Base-by-base conservation (phyloP, 1,139 yeast genomes). In the Saccharomyces hybrid region DNA sequence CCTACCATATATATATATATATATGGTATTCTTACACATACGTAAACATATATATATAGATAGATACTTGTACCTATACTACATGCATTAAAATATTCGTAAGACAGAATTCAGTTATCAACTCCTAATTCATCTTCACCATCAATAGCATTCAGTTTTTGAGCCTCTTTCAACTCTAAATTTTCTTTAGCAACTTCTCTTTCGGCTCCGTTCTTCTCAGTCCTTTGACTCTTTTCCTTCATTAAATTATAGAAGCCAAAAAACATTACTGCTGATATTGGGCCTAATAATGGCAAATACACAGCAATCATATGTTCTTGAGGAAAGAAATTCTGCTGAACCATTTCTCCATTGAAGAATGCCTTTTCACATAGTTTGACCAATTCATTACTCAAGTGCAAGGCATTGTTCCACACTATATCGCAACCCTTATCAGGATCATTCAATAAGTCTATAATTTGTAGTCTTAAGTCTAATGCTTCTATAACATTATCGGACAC, bases 261-360 rank as follows among this genome's bases (percentile, higher is more conserved):
- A 1, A 78, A 48, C 23, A 85, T 69, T 14, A 93, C 91, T 20
- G 93, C 80, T 1, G 80, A 73, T 27, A 90, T 74, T 0, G 99
- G 99, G 0, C 97, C 98, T 42, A 90, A 70, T 53, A 93, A 73
- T 0, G 98, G 99, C 63, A 89, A 75, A 61, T 90, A 93, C 0
- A 93, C 96, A 0, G 98, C 98, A 65, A 91, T 75, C 67, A 89
- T 90, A 68, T 93, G 98, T 66, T 91, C 97, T 61, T 88, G 91
- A 0, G 98, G 98, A 75, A 91, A 90, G 65, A 87, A 90, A 50
- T 87, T 88, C 66, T 91, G 97, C 65, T 89, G 96, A 7, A 91
- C 93, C 96, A 91, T 91, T 70, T 86, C 91, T 63, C 88, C 87
- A 61, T 91, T 96, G 69, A 91, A 91, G 65, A 93, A 91, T 0